Evolutionary conservation across 2,329 filamentous ascomycete species (phyloP).

Genomic region (Claviceps citrina): DNA sequence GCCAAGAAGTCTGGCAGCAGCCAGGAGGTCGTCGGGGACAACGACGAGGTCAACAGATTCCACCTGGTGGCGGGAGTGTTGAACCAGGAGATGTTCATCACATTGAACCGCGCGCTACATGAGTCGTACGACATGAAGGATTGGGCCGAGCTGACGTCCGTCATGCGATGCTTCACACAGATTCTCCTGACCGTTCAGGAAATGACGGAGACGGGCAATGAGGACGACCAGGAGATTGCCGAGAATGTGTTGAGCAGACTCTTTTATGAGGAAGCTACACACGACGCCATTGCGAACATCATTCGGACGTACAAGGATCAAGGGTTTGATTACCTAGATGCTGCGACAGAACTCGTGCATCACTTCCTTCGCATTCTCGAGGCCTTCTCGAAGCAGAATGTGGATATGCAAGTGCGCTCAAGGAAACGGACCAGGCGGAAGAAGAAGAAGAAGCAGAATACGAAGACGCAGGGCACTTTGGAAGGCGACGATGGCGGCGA

Average conservation of each 20-base stretch:
- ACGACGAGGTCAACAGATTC: constrained; percentile 60
- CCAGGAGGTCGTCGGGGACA: constrained; percentile 21
- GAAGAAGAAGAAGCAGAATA: constrained; percentile 62
- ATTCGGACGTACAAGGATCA: constrained; percentile 82
- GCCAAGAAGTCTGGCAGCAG: constrained; percentile 38
- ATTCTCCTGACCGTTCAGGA: constrained; percentile 84
- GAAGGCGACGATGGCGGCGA: constrained; percentile 23
- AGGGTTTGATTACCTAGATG: constrained; percentile 83
- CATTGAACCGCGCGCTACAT: constrained; percentile 71
- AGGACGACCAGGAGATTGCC: constrained; percentile 94
- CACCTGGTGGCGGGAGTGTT: constrained; percentile 77
- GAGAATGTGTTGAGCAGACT: constrained; percentile 93
- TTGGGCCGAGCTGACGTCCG: constrained; percentile 73
- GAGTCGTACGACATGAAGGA: constrained; percentile 65
- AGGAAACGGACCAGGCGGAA: constrained; percentile 60
- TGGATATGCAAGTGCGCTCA: constrained; percentile 82
- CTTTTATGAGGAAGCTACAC: constrained; percentile 95
- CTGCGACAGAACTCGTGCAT: constrained; percentile 77
- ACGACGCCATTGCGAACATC: constrained; percentile 71
- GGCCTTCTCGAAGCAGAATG: constrained; percentile 85
- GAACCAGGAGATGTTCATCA: constrained; percentile 89
- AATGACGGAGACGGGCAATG: constrained; percentile 68
- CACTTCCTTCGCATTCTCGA: constrained; percentile 88
- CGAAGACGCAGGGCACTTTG: constrained; percentile 51
- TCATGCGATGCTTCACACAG: constrained; percentile 89